Percentiles rank a stretch among this genome's conserved stretches.
These are phyloP conservation scores for Meyerozyma carpophila DNA, from an alignment of 1,139 yeast genomes.

Conservation along the genomic window DNA sequence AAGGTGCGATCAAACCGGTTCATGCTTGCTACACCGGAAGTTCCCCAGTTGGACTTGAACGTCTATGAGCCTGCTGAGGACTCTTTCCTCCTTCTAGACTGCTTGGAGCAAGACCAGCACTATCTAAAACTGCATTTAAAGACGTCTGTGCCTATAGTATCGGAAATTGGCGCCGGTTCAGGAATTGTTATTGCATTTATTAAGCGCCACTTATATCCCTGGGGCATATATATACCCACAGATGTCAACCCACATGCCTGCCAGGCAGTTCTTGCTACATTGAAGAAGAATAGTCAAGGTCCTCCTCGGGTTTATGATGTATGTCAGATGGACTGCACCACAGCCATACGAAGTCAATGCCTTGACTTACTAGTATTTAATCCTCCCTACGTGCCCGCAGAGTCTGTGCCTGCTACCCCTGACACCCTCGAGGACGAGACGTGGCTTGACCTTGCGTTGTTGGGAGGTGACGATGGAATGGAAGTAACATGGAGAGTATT, in stretches of 20 bases:
- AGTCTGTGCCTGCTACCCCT: conserved; percentile 56
- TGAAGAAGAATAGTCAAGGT: conserved; percentile 36
- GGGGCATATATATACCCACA: conserved; percentile 55
- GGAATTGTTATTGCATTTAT: conserved; percentile 82
- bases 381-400: conserved; percentile 96
- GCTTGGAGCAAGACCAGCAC: conserved; percentile 55
- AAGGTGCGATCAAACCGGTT: too few species aligned
- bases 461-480: conserved; percentile 93
- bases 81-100: conserved; percentile 74
- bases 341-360: conserved; percentile 35
- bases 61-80: conserved; percentile 97
- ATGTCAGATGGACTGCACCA: conserved; percentile 54
- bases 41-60: conserved; percentile 31
- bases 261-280: conserved; percentile 46
- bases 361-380: conserved; percentile 79
- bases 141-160: conserved; percentile 45
- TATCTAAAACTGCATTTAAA: conserved; percentile 26
- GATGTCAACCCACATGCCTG: conserved; percentile 84
- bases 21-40: conserved; percentile 56
- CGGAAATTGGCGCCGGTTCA: conserved; percentile 91
- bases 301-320: conserved; percentile 39
- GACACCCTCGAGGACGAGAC: conserved; percentile 35
- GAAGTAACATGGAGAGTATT: conserved; percentile 65
- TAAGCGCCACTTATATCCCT: conserved; percentile 44
- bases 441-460: conserved; percentile 85